Evolutionary conservation across 176 grass and related monocot species (phyloP).

Genomic region (Elaeis guineensis): DNA sequence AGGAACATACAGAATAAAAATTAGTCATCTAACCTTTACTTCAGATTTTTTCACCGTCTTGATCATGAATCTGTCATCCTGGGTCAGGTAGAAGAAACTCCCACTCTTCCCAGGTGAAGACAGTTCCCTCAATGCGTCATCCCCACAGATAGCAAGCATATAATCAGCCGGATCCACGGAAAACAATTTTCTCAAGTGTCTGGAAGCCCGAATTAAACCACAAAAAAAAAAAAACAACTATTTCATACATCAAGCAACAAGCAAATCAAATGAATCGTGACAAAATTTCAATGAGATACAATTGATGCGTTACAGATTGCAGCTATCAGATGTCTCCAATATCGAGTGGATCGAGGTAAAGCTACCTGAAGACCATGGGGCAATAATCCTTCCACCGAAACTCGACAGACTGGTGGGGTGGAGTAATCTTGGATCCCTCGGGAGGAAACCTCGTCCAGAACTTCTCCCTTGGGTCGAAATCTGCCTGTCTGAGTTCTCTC

Average conservation of each 20-base stretch:
- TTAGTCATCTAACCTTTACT: slow-evolving; percentile 43
- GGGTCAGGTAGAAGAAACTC: slow-evolving; percentile 76
- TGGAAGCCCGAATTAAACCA: slow-evolving; percentile 17
- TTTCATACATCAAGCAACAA: background rate
- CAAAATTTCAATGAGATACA: no score
- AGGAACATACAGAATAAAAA: background rate
- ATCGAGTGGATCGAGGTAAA: no score
- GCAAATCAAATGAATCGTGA: background rate
- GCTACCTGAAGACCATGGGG: slow-evolving; percentile 68
- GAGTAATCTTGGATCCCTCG: slow-evolving; percentile 77
- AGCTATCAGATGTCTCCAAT: no score
- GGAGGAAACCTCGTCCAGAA: slow-evolving; percentile 78
- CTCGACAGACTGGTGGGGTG: slow-evolving; percentile 57
- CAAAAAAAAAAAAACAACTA: background rate
- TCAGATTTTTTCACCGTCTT: slow-evolving; percentile 80
- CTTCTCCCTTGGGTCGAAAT: slow-evolving; percentile 78
- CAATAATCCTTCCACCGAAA: slow-evolving; percentile 92
- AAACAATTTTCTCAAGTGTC: slow-evolving; percentile 67
- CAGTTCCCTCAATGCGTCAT: slow-evolving; percentile 52
- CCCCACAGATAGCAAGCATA: slow-evolving; percentile 83
- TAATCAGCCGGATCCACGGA: slow-evolving; percentile 77
- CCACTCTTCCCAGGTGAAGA: slow-evolving; percentile 80
- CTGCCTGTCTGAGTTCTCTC: slow-evolving; percentile 35
- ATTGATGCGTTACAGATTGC: no score
- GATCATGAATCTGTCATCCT: slow-evolving; percentile 81